phyloP scores from a whole-genome alignment of 1,284 basidiomycete species.

The Testicularia cyperi region DNA sequence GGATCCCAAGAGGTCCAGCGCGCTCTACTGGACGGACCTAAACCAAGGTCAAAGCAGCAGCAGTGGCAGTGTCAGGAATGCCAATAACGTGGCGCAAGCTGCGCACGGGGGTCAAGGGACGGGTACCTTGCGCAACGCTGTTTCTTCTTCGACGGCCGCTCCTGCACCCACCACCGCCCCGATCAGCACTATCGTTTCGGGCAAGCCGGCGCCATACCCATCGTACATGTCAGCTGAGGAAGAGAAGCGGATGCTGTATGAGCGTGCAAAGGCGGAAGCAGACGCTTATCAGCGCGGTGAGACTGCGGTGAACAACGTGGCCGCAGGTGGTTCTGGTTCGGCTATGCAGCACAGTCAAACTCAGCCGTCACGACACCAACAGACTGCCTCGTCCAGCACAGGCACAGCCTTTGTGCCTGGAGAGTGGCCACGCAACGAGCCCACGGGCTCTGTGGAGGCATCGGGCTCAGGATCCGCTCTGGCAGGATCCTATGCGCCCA shows the following conservation, averaged over 20 bases:
- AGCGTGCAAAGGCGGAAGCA: slow-evolving; percentile 42
- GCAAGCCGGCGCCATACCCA: slow-evolving; percentile 24
- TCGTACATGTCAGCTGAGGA: slow-evolving; percentile 45
- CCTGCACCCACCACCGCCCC: slow-evolving; percentile 1
- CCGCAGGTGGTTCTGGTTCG: not conserved
- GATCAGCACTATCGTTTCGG: slow-evolving; percentile 13
- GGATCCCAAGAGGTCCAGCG: not conserved
- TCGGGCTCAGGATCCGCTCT: not conserved
- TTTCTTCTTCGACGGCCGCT: not conserved
- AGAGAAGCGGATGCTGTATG: slow-evolving; percentile 47
- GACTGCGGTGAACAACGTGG: not conserved
- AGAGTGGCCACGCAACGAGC: slow-evolving; percentile 5
- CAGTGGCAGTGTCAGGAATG: too few relatives aligned
- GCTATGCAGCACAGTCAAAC: not conserved
- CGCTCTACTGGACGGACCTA: not conserved
- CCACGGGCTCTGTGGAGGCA: not conserved
- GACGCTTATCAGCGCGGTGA: slow-evolving; percentile 32
- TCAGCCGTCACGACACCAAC: slow-evolving; percentile 2
- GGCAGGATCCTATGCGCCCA: not conserved
- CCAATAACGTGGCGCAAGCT: too few relatives aligned
- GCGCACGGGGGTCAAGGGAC: too few relatives aligned
- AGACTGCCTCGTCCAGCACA: slow-evolving; percentile 10
- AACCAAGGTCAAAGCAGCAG: not conserved
- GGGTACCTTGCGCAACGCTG: too few relatives aligned
- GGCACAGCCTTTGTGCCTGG: slow-evolving; percentile 9